Conservation (phyloP, 768 basidiomycete species). For the Mycena leptocephala region DNA sequence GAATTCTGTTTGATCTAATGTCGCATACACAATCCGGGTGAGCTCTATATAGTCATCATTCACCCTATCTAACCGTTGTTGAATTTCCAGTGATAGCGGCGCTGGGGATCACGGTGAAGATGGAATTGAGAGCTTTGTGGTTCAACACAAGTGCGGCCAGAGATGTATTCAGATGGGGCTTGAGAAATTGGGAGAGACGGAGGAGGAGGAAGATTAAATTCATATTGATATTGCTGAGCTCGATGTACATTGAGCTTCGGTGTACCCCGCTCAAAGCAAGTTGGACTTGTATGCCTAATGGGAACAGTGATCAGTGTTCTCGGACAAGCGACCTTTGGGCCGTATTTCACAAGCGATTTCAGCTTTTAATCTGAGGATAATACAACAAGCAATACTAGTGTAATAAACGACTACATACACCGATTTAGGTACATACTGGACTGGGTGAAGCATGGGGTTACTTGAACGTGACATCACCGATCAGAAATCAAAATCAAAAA, state of each 20-base stretch:
- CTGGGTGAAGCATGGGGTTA: too few relatives aligned
- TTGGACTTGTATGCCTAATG: background rate
- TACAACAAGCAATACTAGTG: too few relatives aligned
- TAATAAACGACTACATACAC: too few relatives aligned
- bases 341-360: background rate
- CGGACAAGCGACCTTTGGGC: background rate
- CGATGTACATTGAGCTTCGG: background rate
- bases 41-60: background rate
- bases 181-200: background rate
- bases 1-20: conserved; percentile 4
- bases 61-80: background rate
- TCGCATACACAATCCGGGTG: background rate
- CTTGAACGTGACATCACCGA: too few relatives aligned
- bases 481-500: too few relatives aligned
- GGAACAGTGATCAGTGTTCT: background rate
- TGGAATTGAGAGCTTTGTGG: background rate
- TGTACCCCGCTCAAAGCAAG: background rate
- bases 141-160: background rate
- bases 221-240: background rate
- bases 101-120: background rate
- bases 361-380: background rate
- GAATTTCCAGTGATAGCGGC: background rate
- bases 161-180: background rate
- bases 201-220: background rate
- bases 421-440: too few relatives aligned